These are phyloP conservation scores for Trichoderma afroharzianum DNA, from an alignment of 2,329 filamentous ascomycete species.

Conservation along the genomic window DNA sequence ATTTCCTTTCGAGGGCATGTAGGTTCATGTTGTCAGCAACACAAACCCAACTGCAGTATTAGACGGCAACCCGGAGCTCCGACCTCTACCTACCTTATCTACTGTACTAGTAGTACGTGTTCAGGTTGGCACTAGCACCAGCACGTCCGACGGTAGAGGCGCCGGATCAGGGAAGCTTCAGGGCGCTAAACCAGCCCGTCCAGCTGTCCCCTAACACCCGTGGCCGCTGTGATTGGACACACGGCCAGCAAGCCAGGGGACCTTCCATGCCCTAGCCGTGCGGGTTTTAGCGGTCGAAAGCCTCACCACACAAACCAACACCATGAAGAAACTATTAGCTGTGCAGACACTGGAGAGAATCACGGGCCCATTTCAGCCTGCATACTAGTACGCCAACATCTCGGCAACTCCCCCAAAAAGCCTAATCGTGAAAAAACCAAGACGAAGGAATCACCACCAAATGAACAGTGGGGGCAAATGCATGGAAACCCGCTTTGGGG, in stretches of 20 bases:
- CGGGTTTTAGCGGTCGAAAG: not conserved
- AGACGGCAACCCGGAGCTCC: not conserved
- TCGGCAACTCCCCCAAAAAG: not conserved
- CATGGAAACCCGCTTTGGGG: not conserved
- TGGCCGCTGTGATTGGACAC: not conserved
- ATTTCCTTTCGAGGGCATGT: not conserved
- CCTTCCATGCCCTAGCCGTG: not conserved
- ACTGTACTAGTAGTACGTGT: no score
- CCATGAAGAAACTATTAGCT: not conserved
- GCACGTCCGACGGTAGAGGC: not conserved
- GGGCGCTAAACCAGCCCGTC: not conserved
- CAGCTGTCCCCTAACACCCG: not conserved
- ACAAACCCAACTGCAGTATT: not conserved
- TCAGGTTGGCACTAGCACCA: not conserved
- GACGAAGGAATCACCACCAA: not conserved
- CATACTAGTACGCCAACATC: not conserved
- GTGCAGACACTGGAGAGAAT: not conserved
- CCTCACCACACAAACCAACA: not conserved
- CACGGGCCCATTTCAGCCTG: not conserved
- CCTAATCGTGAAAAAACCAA: not conserved
- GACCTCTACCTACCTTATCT: not conserved
- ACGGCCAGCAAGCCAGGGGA: not conserved
- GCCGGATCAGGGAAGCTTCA: not conserved
- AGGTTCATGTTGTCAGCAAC: not conserved
- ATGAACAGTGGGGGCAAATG: not conserved